Percentiles rank a stretch among this genome's conserved stretches.
phyloP scores from a whole-genome alignment of 768 basidiomycete genomes.

The Xerocomellus amylosporus region DNA sequence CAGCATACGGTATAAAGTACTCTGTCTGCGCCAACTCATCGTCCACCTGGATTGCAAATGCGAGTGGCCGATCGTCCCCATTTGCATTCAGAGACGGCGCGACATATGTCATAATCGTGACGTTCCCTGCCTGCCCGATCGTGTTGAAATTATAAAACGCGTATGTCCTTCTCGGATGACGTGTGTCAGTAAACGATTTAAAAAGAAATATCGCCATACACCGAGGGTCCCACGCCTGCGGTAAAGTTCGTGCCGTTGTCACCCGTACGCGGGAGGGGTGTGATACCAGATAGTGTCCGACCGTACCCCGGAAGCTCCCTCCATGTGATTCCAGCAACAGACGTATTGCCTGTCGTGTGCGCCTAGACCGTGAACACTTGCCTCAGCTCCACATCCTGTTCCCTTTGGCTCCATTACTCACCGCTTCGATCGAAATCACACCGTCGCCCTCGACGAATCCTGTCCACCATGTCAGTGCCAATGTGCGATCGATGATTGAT shows the following conservation, averaged over 20 bases:
- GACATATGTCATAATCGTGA: not conserved
- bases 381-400: not conserved
- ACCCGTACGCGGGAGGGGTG: conserved; percentile 51
- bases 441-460: conserved; percentile 57
- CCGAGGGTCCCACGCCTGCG: conserved; percentile 46
- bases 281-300: conserved; percentile 42
- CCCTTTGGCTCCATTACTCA: not conserved
- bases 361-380: not conserved
- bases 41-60: not conserved
- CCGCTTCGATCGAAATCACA: conserved; percentile 64
- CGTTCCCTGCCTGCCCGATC: not conserved
- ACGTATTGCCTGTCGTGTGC: conserved; percentile 30
- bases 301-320: conserved; percentile 52
- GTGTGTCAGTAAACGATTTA: not conserved
- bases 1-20: not conserved
- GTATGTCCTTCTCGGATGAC: conserved; percentile 36
- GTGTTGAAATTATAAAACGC: conserved; percentile 5
- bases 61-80: not conserved
- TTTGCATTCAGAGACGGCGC: not conserved
- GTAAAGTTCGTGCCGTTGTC: conserved; percentile 30
- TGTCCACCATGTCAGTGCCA: conserved; percentile 36
- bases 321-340: conserved; percentile 55
- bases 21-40: not conserved
- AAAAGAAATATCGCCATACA: not conserved
- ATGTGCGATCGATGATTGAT: too few species aligned